phyloP scores from a whole-genome alignment of 176 grass and related monocot genomes.

The Rhipidocladum racemiflorum region DNA sequence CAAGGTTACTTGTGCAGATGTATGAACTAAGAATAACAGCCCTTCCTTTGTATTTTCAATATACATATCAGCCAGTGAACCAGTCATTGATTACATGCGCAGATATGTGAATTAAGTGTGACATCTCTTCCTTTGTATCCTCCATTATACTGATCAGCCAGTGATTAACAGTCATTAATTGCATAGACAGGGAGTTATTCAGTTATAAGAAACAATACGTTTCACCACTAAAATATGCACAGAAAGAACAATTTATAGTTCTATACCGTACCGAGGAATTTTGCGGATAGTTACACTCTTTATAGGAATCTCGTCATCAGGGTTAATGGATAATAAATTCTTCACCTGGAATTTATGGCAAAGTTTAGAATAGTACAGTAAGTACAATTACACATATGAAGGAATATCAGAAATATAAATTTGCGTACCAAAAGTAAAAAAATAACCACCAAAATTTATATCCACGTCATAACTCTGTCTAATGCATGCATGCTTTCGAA shows the following conservation, averaged over 20 bases:
- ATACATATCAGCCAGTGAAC: neutral
- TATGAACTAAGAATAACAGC: neutral
- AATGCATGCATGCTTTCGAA: neutral
- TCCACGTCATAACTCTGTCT: neutral
- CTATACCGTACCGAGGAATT: conserved; percentile 67
- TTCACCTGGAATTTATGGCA: conserved; percentile 66
- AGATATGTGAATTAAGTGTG: neutral
- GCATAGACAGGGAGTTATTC: neutral
- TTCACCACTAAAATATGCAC: neutral
- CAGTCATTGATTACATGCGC: neutral
- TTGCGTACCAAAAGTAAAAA: neutral
- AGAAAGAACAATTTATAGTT: conserved; percentile 2
- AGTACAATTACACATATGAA: neutral
- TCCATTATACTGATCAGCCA: neutral
- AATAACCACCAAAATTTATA: neutral
- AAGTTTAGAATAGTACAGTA: neutral
- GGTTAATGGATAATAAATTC: conserved; percentile 69
- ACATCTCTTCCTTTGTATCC: conserved; percentile 7
- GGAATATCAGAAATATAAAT: neutral
- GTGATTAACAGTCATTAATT: neutral
- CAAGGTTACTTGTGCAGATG: neutral
- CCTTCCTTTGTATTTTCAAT: neutral
- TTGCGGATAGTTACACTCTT: conserved; percentile 82
- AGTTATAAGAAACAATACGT: neutral
- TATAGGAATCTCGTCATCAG: conserved; percentile 64